A percentile compares a stretch with the other conserved stretches of the same genome.
Evolutionary conservation across 306 rosid species (phyloP).

Genomic region (Ziziphus jujuba): DNA sequence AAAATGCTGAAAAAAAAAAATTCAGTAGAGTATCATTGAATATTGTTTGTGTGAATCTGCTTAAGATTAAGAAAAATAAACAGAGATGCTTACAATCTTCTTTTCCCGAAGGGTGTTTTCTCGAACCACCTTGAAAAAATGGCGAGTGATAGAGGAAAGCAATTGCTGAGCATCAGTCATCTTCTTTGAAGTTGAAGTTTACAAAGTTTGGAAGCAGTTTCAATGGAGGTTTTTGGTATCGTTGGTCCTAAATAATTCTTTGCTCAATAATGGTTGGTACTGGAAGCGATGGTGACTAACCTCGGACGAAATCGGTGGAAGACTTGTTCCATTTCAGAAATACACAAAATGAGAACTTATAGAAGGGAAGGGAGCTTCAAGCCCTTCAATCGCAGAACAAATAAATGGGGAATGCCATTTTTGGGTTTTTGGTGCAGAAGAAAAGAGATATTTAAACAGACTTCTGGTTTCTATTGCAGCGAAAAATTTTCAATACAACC

Average conservation of each 20-base stretch:
- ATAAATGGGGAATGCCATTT: too few species aligned
- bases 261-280: neutral
- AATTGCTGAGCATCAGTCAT: neutral
- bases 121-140: constrained; percentile 8
- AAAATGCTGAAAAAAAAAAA: too few species aligned
- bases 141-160: constrained; percentile 6
- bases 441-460: too few species aligned
- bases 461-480: too few species aligned
- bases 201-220: neutral
- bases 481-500: too few species aligned
- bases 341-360: neutral
- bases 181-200: neutral
- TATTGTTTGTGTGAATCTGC: too few species aligned
- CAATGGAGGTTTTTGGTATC: neutral
- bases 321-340: too few species aligned
- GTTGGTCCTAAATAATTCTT: neutral
- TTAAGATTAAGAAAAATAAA: neutral
- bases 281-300: neutral
- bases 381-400: too few species aligned
- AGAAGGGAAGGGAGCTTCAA: too few species aligned
- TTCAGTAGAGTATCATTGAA: too few species aligned
- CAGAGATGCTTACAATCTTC: constrained; percentile 14
- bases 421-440: too few species aligned
- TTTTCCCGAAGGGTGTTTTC: neutral
- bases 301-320: too few species aligned